Base-by-base conservation (phyloP, 805 yeast genomes). In the Candida parachauliodes region DNA sequence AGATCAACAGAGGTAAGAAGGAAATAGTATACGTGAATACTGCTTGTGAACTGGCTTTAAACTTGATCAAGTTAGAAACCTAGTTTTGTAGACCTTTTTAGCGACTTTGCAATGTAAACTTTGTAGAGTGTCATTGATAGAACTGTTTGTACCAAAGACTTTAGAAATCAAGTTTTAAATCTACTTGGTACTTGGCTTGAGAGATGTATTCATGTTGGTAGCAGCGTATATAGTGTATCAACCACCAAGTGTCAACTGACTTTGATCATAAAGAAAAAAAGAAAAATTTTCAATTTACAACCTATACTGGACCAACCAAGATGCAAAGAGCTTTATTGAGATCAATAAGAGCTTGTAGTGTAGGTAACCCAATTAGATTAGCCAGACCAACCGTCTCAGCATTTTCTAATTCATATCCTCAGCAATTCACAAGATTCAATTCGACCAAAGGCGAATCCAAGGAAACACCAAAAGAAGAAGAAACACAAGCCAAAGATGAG, bases 261-360 rank as follows among this genome's bases (percentile, higher is more conserved):
- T 27, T 27, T 15, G 17, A 11, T 7, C 10, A 12, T 9, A n/a
- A 31, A 21, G 8, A 24, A 18, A 29, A 28, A 28, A 28, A 32
- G 20, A 37, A 38, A 33, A 38, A 27, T 39, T 38, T 39, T 39
- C 36, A 22, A 28, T 15, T 16, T 16, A 25, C 23, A 15, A 31
- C n/a, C 23, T 12, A 12, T 11, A 12, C 31, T 27, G 15, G 11
- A 14, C 8, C 16, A 30, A 30, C 15, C 24, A 26, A 27, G 11
- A 43, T 57, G 62, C 57, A 57, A 35, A 57, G 60, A 52, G 50
- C 55, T 17, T 45, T 56, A 27, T 41, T 52, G 15, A 49, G 55
- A 43, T 38, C 48, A n/a, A 31, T 25, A 33, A 40, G 43, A 14
- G 40, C 41, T 27, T 41, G 49, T 17, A 39, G 27, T 25, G 41